Evolutionary conservation across 2,329 filamentous ascomycete genomes (phyloP), one percentile per base, ranked within the genome.

Genomic region (Cladosporium sp.): DNA sequence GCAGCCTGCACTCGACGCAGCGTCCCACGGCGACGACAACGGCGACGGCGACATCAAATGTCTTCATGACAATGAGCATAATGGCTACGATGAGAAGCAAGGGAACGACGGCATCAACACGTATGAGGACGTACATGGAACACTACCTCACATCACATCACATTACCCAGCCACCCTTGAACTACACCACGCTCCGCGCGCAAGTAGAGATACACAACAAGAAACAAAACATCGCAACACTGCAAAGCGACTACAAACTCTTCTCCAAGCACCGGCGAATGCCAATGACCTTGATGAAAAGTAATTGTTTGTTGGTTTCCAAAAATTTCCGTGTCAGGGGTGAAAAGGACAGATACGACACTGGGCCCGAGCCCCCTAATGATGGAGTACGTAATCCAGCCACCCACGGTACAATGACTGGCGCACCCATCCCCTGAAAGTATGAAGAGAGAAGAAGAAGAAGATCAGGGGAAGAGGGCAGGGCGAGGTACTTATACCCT

Each of bases 211-310:
- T n/a, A 32, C 30, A 32, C 4, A 9, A 32, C 12, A n/a, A 32
- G 5, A 11, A 32, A 11, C 12, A 32, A 11, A 32, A 32, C 30
- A 32, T 32, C 30, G n/a, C 30, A 32, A 32, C 42, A 20, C 18
- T 34, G 18, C 20, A 47, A n/a, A 24, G 27, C 4, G 7, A 37
- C 20, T 8, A 18, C 30, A 37, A 32, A 22, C 20, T 47, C 32
- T 47, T 47, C 43, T 47, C 43, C 43, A 47, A 38, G 20, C 43
- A 47, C 32, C 38, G 32, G 43, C 43, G 27, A 12, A 47, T 37
- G 43, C 43, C 43, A 47, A 47, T 47, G 43, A 8, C 17, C 17
- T 47, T 11, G 32, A 37, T 37, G 32, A 47, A 47, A 47, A 47
- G 29, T 34, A 19, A 37, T 27, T 27, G 19, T 37, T 3, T 32